These are phyloP conservation scores for Cladophialophora bantiana DNA, from an alignment of 2,329 filamentous ascomycete genomes.

Conservation along the genomic window DNA sequence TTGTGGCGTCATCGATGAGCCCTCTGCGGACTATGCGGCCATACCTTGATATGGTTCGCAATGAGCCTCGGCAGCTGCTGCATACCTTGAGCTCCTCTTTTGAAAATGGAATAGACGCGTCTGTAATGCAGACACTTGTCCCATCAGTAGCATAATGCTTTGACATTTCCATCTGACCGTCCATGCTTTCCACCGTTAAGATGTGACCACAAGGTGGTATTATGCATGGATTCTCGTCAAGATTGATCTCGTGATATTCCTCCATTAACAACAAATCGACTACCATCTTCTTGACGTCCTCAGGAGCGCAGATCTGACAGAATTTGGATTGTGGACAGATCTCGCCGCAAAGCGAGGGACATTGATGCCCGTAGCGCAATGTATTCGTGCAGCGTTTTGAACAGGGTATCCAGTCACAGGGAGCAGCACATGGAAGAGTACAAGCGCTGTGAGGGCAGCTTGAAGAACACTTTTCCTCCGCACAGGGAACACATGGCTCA, in stretches of 20 bases:
- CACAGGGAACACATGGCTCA: conserved; percentile 58
- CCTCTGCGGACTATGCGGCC: conserved; percentile 61
- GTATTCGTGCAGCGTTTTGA: conserved; percentile 61
- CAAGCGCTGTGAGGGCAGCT: conserved; percentile 62
- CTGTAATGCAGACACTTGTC: conserved; percentile 40
- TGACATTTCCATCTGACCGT: conserved; percentile 64
- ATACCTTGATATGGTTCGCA: conserved; percentile 67
- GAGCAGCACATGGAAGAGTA: conserved; percentile 67
- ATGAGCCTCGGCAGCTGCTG: conserved; percentile 57
- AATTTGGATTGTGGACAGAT: conserved; percentile 59
- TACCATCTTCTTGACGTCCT: conserved; percentile 52
- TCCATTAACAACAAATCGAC: conserved; percentile 66
- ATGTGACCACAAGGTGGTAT: conserved; percentile 70
- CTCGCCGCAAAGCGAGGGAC: conserved; percentile 71
- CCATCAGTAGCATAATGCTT: conserved; percentile 39
- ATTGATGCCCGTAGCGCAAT: conserved; percentile 68
- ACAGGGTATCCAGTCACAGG: conserved; percentile 73
- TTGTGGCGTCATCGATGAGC: conserved; percentile 62
- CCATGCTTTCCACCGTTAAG: conserved; percentile 65
- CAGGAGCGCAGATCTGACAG: conserved; percentile 60
- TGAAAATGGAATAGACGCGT: conserved; percentile 57
- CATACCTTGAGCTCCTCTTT: conserved; percentile 60
- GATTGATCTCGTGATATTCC: conserved; percentile 64
- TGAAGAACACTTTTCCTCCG: conserved; percentile 61
- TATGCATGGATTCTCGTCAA: conserved; percentile 67